Evolutionary conservation across 2,329 filamentous ascomycete genomes (phyloP), one percentile per base, ranked within the genome.

Genomic region (Talaromyces sp.): DNA sequence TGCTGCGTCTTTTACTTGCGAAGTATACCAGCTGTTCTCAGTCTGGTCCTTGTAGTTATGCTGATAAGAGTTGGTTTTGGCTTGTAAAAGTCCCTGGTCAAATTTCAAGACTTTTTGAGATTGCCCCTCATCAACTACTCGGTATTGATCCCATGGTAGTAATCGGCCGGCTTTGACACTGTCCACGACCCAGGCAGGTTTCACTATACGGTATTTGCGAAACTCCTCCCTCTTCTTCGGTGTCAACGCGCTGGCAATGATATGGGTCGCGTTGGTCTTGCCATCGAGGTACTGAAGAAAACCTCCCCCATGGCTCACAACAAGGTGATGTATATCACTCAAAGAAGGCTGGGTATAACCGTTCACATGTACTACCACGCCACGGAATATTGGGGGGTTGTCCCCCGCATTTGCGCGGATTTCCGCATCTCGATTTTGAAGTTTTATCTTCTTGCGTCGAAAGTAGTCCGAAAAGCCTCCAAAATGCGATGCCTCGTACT

Each of bases 291-390:
- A 98, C 73, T 99, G 95, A 63, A 97, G 83, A 67, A 96, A 98
- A 0, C 89, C 90, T 32, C 93, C 96, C n/a, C 95, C 95, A 84
- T 98, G 87, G 67, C 89, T 86, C 19, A 99, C 93, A 59, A 99
- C 89, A 62, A 96, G 83, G 58, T 82, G 86, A 77, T 96, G 93
- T 19, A 99, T 84, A 81, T 96, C 86, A 67, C 92, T 93, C 58
- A 97, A 80, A 1, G 93, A 91, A 0, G 95, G 95, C 68, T 98
- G 93, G 0, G 95, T 99, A 72, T 98, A 99, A 55, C 95, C 95
- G 68, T 93, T 96, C 26, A 99, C 89, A 75, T 97, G 91, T 10
- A 89, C 91, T 13, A 96, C 92, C 9, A 98, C 83, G 0, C 91
- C 92, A 66, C 89, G 91, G 81, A 99, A 99, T 57, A 99, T 91